Evolutionary conservation across 768 basidiomycete species (phyloP).

Genomic region (Cubamyces sp.): DNA sequence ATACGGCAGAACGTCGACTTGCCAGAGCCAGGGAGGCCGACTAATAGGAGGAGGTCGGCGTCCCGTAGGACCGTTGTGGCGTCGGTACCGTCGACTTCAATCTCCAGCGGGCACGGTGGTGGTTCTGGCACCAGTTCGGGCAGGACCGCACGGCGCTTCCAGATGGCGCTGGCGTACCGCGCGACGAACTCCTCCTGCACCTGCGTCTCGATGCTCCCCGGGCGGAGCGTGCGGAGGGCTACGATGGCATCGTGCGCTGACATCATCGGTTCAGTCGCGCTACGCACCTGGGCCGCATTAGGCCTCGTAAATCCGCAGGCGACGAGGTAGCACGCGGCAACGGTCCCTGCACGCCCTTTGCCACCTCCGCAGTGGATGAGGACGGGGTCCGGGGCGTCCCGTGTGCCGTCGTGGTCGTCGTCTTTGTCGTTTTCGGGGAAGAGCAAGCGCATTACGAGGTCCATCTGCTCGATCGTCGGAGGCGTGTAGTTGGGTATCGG

Average conservation of each 20-base stretch:
- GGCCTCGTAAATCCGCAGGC: conserved; percentile 57
- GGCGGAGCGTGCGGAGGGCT: conserved; percentile 51
- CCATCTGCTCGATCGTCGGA: conserved; percentile 65
- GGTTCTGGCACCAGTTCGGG: conserved; percentile 57
- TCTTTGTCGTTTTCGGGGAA: conserved; percentile 36
- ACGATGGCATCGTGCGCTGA: conserved; percentile 52
- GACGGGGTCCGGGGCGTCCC: conserved; percentile 39
- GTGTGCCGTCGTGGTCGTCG: too few relatives aligned
- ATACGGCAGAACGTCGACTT: conserved; percentile 60
- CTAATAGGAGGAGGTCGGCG: conserved; percentile 54
- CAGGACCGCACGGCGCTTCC: conserved; percentile 58
- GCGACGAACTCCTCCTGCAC: conserved; percentile 61
- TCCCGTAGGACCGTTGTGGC: conserved; percentile 31
- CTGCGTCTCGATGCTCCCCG: conserved; percentile 59
- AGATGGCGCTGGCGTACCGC: conserved; percentile 60
- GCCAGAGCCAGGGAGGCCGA: conserved; percentile 65
- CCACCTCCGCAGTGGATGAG: conserved; percentile 67
- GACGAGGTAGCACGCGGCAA: conserved; percentile 61
- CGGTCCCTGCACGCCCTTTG: conserved; percentile 64
- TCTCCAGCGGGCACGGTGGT: conserved; percentile 47
- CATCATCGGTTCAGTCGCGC: conserved; percentile 47
- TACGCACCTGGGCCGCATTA: conserved; percentile 32
- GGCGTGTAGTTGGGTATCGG: conserved; percentile 57
- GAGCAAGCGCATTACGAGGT: conserved; percentile 52
- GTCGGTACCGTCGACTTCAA: conserved; percentile 40